Evolutionary conservation across 805 yeast genomes (phyloP).

Genomic region (Suhomyces canberraensis): DNA sequence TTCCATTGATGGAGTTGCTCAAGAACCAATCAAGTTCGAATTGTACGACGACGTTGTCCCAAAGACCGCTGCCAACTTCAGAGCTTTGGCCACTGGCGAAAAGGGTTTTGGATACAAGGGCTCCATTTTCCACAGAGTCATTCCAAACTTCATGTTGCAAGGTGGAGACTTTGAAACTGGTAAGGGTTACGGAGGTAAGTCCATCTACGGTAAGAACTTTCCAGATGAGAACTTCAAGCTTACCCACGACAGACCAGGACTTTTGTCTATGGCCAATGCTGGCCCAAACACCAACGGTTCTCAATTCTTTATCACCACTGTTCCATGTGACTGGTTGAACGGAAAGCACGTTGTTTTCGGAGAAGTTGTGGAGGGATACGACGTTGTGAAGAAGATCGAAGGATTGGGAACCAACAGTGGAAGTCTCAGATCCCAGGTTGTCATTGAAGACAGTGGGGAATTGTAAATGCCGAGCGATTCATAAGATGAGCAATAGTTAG

Average conservation of each 20-base stretch:
- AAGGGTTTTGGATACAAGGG: constrained; percentile 88
- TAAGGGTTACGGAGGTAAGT: constrained; percentile 92
- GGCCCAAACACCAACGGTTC: constrained; percentile 94
- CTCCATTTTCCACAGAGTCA: constrained; percentile 94
- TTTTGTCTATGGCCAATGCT: constrained; percentile 88
- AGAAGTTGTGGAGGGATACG: constrained; percentile 24
- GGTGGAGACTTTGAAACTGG: constrained; percentile 73
- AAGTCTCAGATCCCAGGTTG: constrained; percentile 14
- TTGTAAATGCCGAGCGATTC: constrained; percentile 10
- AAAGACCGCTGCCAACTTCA: constrained; percentile 77
- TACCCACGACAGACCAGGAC: constrained; percentile 76
- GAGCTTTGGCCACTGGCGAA: constrained; percentile 85
- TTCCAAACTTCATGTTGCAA: constrained; percentile 95
- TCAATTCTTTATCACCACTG: constrained; percentile 85
- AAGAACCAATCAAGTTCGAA: constrained; percentile 37
- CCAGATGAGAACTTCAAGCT: constrained; percentile 66
- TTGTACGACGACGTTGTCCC: constrained; percentile 55
- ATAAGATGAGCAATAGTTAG: too few relatives aligned
- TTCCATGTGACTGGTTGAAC: constrained; percentile 27
- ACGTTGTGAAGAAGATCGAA: constrained; percentile 24
- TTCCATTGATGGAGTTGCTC: constrained; percentile 50
- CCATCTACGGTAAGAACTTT: constrained; percentile 71
- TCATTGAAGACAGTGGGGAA: constrained; percentile 28
- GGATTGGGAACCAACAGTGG: constrained; percentile 22
- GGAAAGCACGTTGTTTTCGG: constrained; percentile 27